Conservation (phyloP, 768 basidiomycete genomes). For the Rhodotorula kratochvilovae region DNA sequence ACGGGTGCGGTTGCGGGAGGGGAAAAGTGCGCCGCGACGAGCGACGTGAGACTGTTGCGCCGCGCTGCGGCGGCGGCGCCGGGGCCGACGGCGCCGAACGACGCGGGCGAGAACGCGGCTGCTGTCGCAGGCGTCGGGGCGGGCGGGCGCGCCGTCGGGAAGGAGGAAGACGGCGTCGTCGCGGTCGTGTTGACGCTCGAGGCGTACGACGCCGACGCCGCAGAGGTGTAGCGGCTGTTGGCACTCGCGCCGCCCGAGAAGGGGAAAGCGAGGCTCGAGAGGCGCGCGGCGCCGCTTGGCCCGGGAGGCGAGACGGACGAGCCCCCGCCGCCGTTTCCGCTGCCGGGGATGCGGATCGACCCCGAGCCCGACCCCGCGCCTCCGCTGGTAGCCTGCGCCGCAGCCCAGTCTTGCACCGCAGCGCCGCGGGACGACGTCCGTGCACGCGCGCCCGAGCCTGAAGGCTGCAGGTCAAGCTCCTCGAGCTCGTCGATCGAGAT, state of each 20-base stretch:
- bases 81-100: background rate
- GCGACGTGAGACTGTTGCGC: slow-evolving; percentile 2
- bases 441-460: background rate
- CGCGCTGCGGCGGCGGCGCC: background rate
- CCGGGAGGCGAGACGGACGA: slow-evolving; percentile 21
- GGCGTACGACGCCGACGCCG: slow-evolving; percentile 12
- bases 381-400: background rate
- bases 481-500: slow-evolving; percentile 31
- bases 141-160: slow-evolving; percentile 16
- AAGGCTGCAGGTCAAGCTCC: slow-evolving; percentile 16
- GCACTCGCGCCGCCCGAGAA: slow-evolving; percentile 4
- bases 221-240: background rate
- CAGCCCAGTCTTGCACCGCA: background rate
- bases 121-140: slow-evolving; percentile 15
- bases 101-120: slow-evolving; percentile 5
- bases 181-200: slow-evolving; percentile 28
- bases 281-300: background rate
- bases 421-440: background rate
- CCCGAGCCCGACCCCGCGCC: no score
- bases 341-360: slow-evolving; percentile 34
- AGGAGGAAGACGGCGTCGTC: slow-evolving; percentile 20
- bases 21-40: slow-evolving; percentile 7
- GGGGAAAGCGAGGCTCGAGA: slow-evolving; percentile 4
- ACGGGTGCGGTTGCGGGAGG: background rate
- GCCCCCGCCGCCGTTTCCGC: background rate